Evolutionary conservation across 352 stramenopile genomes (phyloP), one percentile per base, ranked within the genome.

Genomic region (Phytophthora foliorum): DNA sequence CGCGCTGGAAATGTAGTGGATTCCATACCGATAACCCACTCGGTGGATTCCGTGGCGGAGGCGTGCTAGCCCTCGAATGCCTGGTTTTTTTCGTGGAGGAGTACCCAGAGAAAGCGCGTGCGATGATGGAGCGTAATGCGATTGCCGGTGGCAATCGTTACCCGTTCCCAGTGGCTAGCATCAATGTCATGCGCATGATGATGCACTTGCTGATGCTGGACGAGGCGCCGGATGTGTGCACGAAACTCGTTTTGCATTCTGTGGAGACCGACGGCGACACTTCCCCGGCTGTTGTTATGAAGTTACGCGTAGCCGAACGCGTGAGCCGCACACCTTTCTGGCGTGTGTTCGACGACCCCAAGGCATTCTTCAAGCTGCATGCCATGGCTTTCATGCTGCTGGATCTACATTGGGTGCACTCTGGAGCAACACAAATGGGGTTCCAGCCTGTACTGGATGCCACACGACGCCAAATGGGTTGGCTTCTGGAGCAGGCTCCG

Each of bases 101-200:
- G 60, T 95, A 95, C 54, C 83, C 84, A 8, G 82, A 92, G 21
- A 95, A 95, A 53, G 81, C 84, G 3, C 52, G 63, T 17, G 63
- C 69, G n/a, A 94, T 95, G 86, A 93, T 95, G 86, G 45, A 67
- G 50, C 82, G 83, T 58, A 94, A 94, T 69, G 84, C 84, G 5
- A 55, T 83, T 16, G 70, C 88, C 1, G 88, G 88, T 17, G 88
- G 88, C 19, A 93, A 89, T 32, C 82, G 88, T 13, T 95, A 94
- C 51, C 86, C 86, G 52, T 94, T 94, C 67, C 88, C 88, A 17
- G 88, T 95, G 31, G 88, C 88, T 6, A 84, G 79, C 45, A 92
- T 95, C 69, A 95, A 95, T 61, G 86, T 95, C n/a, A 75, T 94
- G 80, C 84, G 88, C 16, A 94, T 95, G 88, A 76, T 93, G 73